phyloP scores from a whole-genome alignment of 1,284 basidiomycete species.

The Ustilago cynodontis region DNA sequence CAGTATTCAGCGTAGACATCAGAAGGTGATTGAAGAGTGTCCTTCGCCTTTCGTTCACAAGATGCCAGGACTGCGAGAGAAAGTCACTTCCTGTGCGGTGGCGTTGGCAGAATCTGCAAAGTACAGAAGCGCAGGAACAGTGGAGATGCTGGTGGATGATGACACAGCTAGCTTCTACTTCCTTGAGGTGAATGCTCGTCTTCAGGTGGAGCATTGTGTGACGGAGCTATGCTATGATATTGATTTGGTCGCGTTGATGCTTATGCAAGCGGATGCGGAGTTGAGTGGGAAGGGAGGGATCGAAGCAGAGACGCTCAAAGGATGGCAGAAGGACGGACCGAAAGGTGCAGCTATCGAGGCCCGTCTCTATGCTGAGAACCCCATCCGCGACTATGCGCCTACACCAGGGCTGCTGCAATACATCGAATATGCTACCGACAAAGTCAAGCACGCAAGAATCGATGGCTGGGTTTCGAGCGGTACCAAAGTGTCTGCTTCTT shows the following conservation, averaged over 20 bases:
- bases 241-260: conserved; percentile 74
- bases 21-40: conserved; percentile 81
- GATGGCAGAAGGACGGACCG: conserved; percentile 64
- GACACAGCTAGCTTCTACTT: conserved; percentile 76
- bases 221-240: conserved; percentile 71
- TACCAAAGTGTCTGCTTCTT: conserved; percentile 74
- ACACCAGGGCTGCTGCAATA: conserved; percentile 76
- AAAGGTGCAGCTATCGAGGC: conserved; percentile 75
- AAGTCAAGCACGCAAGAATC: conserved; percentile 74
- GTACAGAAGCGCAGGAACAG: conserved; percentile 77
- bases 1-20: conserved; percentile 77
- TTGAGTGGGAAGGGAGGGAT: conserved; percentile 67
- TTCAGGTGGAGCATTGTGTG: conserved; percentile 81
- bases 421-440: conserved; percentile 21
- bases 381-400: conserved; percentile 75
- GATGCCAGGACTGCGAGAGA: conserved; percentile 29
- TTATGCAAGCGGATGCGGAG: conserved; percentile 72
- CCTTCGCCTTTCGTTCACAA: conserved; percentile 74
- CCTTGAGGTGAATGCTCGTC: conserved; percentile 80
- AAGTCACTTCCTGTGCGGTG: conserved; percentile 75
- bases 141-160: conserved; percentile 79
- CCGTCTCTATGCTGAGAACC: conserved; percentile 79
- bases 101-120: conserved; percentile 74
- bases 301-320: conserved; percentile 68
- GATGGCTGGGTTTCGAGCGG: conserved; percentile 74